A percentile compares a stretch with the other conserved stretches of the same genome.
These are phyloP conservation scores for Casuarina glauca DNA, from an alignment of 306 rosid species.

Conservation along the genomic window DNA sequence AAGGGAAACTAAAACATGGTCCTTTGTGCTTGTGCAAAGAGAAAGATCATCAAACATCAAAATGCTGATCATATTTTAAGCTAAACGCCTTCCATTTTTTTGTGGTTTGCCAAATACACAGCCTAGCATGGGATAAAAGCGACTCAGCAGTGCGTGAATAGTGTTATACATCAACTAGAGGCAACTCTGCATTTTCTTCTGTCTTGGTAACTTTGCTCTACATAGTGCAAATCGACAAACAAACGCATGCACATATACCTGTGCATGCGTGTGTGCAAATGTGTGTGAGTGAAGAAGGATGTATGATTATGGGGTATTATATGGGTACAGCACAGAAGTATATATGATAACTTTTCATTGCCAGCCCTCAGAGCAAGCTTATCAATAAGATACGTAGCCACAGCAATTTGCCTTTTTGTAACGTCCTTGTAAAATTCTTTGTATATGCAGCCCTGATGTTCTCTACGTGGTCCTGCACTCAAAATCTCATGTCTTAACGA, in stretches of 20 bases:
- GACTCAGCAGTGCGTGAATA: not conserved
- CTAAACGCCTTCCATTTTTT: not conserved
- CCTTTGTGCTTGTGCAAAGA: not conserved
- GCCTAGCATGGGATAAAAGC: not conserved
- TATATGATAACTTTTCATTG: conserved; percentile 76
- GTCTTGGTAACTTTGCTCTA: not conserved
- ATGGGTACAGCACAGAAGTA: not conserved
- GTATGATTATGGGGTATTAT: conserved; percentile 9
- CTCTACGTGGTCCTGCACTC: conserved; percentile 71
- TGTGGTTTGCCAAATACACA: not conserved
- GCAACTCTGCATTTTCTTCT: not conserved
- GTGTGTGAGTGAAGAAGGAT: not conserved
- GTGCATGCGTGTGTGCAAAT: not conserved
- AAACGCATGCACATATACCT: not conserved
- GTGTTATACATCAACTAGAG: not conserved
- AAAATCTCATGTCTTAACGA: conserved; percentile 20
- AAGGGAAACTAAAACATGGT: not conserved
- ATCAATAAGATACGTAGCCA: conserved; percentile 97
- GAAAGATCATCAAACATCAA: not conserved
- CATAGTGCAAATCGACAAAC: not conserved
- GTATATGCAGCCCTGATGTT: conserved; percentile 87
- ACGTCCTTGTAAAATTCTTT: conserved; percentile 75
- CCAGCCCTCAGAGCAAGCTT: conserved; percentile 99
- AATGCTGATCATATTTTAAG: not conserved
- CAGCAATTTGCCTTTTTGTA: conserved; percentile 80